phyloP scores from a whole-genome alignment of 768 basidiomycete species.

The Podaxis mareebaensis region DNA sequence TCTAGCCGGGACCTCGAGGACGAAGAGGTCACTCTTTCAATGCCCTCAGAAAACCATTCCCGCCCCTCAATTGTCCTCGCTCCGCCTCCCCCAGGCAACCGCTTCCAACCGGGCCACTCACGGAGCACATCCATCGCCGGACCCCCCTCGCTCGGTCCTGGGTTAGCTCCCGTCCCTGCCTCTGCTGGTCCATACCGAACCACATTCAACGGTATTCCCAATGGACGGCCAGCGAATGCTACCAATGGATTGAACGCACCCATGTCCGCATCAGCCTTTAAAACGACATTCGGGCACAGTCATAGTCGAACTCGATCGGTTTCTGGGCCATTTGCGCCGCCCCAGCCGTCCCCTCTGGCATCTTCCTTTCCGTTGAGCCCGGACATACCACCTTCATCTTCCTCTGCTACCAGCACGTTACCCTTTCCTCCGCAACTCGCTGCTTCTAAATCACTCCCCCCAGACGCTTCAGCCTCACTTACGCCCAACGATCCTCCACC shows the following conservation, averaged over 20 bases:
- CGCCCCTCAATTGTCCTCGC: neutral
- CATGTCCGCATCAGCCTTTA: constrained; percentile 30
- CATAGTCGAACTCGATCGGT: constrained; percentile 51
- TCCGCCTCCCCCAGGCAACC: constrained; percentile 16
- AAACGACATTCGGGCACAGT: constrained; percentile 32
- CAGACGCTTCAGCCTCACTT: constrained; percentile 14
- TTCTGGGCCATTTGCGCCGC: constrained; percentile 51
- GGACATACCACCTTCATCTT: constrained; percentile 23
- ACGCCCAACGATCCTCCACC: constrained; percentile 21
- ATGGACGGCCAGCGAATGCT: constrained; percentile 23
- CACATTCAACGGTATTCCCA: constrained; percentile 24
- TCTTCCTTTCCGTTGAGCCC: constrained; percentile 25
- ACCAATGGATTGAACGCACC: constrained; percentile 15
- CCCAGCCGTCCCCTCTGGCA: constrained; percentile 52
- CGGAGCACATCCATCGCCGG: constrained; percentile 29
- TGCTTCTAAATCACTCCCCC: constrained; percentile 25
- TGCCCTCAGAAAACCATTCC: neutral
- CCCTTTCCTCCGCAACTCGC: constrained; percentile 21
- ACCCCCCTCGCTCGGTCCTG: constrained; percentile 9
- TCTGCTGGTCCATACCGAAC: constrained; percentile 33
- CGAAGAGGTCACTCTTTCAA: constrained; percentile 5
- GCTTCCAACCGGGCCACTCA: constrained; percentile 19
- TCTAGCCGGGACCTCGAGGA: constrained; percentile 18
- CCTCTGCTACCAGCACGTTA: constrained; percentile 18
- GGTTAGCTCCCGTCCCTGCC: constrained; percentile 16